Base-by-base conservation (phyloP, 352 stramenopile genomes). In the Poterioochromonas sp. region DNA sequence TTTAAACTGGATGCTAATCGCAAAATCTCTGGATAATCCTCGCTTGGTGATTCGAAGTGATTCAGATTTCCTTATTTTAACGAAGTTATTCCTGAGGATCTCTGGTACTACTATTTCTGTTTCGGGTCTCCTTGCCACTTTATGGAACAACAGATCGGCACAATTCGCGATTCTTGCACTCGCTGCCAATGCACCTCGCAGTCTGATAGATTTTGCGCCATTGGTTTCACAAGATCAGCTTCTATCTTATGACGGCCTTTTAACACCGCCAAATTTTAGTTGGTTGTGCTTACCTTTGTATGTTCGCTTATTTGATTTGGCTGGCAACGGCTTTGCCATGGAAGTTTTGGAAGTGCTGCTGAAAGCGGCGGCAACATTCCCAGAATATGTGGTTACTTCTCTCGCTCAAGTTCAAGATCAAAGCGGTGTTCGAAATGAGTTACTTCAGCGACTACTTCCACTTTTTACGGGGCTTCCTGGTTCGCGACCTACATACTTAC, bases 321-420 rank as follows among this genome's bases (percentile, higher is more conserved):
- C 65, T 22, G 32, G 22, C 29, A 74, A 35, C 32, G 65, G 65
- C 2, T 34, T 58, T 3, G 1, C 5, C 1, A 15, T 35, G 1
- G 65, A 74, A 74, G 65, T 74, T 74, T 12, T 74, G 5, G 41
- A 74, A 39, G n/a, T 74, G 12, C 15, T 74, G 1, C 8, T 5
- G 2, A 54, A 74, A 35, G 65, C 65, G 1, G 37, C 65, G 0
- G n/a, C 37, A 18, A 51, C 5, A 26, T 74, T 37, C 32, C 65
- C 65, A 26, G 65, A 74, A n/a, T 74, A 74, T 35, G 37, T 74
- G 0, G 34, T 74, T 8, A 51, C 40, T 39, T 32, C 8, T 1
- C 29, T 74, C 12, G 5, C 65, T 54, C 40, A 58, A 39, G 65
- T 74, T 54, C 37, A 54, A 58, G 39, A 74, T 35, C 15, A n/a